Evolutionary conservation across 2,329 filamentous ascomycete species (phyloP).

Genomic region (Pseudogymnoascus sp.): DNA sequence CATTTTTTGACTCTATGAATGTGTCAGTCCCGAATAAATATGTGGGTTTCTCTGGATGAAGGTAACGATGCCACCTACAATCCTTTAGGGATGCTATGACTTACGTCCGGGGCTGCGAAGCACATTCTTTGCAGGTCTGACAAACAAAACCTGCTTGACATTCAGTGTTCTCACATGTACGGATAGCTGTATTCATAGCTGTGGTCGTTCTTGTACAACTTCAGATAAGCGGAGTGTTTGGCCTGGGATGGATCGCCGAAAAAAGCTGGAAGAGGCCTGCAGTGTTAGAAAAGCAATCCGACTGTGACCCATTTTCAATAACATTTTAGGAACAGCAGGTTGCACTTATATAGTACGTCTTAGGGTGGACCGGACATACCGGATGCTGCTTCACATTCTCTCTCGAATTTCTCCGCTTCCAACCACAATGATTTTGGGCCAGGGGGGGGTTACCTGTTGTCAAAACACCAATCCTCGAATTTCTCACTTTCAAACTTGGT

Average conservation of each 20-base stretch:
- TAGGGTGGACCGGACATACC: background rate
- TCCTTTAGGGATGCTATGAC: background rate
- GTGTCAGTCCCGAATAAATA: background rate
- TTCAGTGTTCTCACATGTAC: background rate
- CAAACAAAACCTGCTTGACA: background rate
- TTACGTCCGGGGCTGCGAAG: background rate
- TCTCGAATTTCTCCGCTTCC: background rate
- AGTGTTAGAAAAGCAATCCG: background rate
- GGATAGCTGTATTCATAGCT: background rate
- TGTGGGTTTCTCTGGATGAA: background rate
- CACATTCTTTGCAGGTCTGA: background rate
- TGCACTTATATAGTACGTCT: background rate
- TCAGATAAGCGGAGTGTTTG: background rate
- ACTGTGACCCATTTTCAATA: background rate
- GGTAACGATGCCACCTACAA: background rate
- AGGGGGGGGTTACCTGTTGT: background rate
- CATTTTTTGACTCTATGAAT: background rate
- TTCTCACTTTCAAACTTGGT: conserved; percentile 2
- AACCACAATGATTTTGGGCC: background rate
- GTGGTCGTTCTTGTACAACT: background rate
- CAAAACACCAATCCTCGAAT: background rate
- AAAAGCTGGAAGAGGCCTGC: background rate
- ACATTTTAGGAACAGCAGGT: background rate
- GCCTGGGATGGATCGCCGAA: background rate
- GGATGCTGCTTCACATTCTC: background rate